These are phyloP conservation scores for Leccinum sublutescens DNA, from an alignment of 768 basidiomycete genomes.

Conservation along the genomic window DNA sequence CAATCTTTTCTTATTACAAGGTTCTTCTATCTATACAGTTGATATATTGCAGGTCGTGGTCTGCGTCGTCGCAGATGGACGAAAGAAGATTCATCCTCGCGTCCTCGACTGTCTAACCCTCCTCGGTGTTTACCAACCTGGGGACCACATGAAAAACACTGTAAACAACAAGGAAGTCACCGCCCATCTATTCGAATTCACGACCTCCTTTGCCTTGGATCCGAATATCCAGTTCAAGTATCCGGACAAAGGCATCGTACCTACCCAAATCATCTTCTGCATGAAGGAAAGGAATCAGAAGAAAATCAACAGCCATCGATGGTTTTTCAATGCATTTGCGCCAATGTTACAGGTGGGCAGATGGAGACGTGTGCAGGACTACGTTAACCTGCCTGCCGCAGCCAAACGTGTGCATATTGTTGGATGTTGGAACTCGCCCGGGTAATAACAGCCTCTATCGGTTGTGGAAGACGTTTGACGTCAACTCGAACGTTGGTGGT, in stretches of 20 bases:
- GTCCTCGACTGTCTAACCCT: constrained; percentile 88
- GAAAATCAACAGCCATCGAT: constrained; percentile 95
- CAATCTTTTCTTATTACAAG: not conserved
- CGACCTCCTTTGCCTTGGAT: constrained; percentile 76
- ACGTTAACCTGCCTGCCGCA: constrained; percentile 23
- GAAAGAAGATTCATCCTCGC: constrained; percentile 77
- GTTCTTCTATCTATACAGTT: not conserved
- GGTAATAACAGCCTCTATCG: constrained; percentile 87
- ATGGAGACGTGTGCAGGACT: not conserved
- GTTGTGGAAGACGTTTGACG: constrained; percentile 93
- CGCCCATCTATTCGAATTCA: constrained; percentile 83
- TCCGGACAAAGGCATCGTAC: constrained; percentile 90
- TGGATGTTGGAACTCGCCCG: constrained; percentile 94
- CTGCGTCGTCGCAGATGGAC: constrained; percentile 88
- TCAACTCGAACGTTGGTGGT: constrained; percentile 90
- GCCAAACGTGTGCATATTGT: constrained; percentile 89
- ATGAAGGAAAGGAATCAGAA: constrained; percentile 94
- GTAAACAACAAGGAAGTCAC: constrained; percentile 73
- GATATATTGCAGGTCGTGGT: constrained; percentile 67
- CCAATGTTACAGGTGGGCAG: constrained; percentile 69
- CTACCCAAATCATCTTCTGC: constrained; percentile 91
- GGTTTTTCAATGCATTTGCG: constrained; percentile 96
- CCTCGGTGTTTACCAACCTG: constrained; percentile 87
- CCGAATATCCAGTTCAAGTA: constrained; percentile 80
- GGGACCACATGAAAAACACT: constrained; percentile 57